Base-by-base conservation (phyloP, 139 green algal genomes). In the Micractinium conductrix region DNA sequence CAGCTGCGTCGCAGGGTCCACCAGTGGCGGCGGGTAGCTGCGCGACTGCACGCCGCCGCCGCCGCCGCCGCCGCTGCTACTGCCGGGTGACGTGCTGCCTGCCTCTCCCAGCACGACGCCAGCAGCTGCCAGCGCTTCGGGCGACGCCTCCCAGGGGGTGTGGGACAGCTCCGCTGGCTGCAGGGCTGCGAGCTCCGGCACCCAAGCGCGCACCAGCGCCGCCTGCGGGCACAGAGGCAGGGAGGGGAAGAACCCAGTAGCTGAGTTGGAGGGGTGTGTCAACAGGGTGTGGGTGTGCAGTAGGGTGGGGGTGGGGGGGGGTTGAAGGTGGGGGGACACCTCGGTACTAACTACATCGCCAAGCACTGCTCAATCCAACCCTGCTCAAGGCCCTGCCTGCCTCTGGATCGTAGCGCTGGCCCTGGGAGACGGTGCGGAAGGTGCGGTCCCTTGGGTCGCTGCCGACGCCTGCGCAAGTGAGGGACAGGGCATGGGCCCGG, bases 381-480 rank as follows among this genome's bases (percentile, higher is more conserved):
- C n/a, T n/a, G n/a, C n/a, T n/a, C n/a, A n/a, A n/a, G n/a, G n/a
- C n/a, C n/a, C n/a, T n/a, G n/a, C n/a, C n/a, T n/a, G n/a, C n/a
- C n/a, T n/a, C n/a, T n/a, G n/a, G n/a, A n/a, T n/a, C n/a, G n/a
- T n/a, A n/a, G n/a, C n/a, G n/a, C n/a, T n/a, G n/a, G n/a, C n/a
- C 91, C 72, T 94, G 91, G 16, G 85, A 91, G 19, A 94, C 92
- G 1, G 89, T 93, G 35, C 88, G 86, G 80, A 95, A 95, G 12
- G 45, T 38, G 10, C 89, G 71, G 86, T 93, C 84, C 14, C 90
- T 87, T 0, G 87, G 92, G 75, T 93, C 92, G 55, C 81, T 86
- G 38, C 89, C 91, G 1, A 84, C 58, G 21, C 91, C 90, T 40
- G 87, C 69, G 33, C n/a, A n/a, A 78, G 53, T 22, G 21, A 1